Conservation (phyloP, 805 yeast species). For the Citeromyces matritensis region DNA sequence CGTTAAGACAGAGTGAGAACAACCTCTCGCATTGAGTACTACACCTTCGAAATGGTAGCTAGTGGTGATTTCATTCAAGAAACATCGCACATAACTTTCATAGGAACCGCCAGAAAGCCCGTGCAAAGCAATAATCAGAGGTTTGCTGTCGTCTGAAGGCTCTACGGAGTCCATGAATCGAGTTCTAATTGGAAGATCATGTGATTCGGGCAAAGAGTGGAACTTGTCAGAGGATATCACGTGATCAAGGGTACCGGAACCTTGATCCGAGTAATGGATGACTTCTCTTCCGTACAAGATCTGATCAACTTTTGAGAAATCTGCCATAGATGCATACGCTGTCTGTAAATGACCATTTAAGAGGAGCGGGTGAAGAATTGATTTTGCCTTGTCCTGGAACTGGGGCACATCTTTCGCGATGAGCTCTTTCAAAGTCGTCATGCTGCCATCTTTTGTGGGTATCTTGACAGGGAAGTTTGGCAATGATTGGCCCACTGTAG, state of each 20-base stretch:
- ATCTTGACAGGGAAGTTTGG: constrained; percentile 6
- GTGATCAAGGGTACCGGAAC: constrained; percentile 64
- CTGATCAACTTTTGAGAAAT: constrained; percentile 30
- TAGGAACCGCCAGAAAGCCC: constrained; percentile 83
- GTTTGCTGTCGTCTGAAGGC: constrained; percentile 21
- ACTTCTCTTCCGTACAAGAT: constrained; percentile 67
- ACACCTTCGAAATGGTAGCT: constrained; percentile 39
- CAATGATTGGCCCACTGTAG: constrained; percentile 1
- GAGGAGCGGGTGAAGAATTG: constrained; percentile 46
- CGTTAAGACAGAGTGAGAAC: constrained; percentile 54
- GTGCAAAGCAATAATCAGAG: constrained; percentile 53
- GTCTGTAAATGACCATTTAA: constrained; percentile 74
- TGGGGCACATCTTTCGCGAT: constrained; percentile 20
- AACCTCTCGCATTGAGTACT: constrained; percentile 65
- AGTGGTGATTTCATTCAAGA: constrained; percentile 25
- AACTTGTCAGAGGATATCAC: constrained; percentile 25
- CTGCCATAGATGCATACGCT: constrained; percentile 42
- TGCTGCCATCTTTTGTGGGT: constrained; percentile 3
- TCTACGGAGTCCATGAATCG: constrained; percentile 36
- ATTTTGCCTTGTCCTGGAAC: constrained; percentile 27
- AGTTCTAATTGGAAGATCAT: constrained; percentile 28
- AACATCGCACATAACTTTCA: constrained; percentile 56
- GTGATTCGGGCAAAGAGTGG: constrained; percentile 8
- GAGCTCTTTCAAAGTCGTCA: constrained; percentile 7
- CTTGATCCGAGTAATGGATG: constrained; percentile 45